Conservation (phyloP, 805 yeast genomes). For the Ascoidea rubescens region DNA sequence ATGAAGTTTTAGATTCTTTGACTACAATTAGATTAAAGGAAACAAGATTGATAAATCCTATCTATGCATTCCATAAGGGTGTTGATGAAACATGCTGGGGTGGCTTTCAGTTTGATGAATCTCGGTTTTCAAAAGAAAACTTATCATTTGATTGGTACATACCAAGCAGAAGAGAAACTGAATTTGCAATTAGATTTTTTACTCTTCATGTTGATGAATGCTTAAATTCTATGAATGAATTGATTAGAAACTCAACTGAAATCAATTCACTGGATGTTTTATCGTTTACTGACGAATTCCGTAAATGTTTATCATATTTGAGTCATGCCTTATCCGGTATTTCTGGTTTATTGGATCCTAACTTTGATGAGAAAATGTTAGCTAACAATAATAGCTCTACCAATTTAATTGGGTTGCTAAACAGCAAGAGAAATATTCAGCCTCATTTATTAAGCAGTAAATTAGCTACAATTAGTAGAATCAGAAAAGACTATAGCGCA, state of each 20-base stretch:
- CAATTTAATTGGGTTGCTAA: neutral
- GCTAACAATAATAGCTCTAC: conserved; percentile 8
- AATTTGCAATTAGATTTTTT: conserved; percentile 47
- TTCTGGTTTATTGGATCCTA: conserved; percentile 62
- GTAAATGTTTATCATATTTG: conserved; percentile 40
- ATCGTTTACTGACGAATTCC: conserved; percentile 35
- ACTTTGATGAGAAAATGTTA: conserved; percentile 29
- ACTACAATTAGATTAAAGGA: conserved; percentile 49
- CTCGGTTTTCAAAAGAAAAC: conserved; percentile 33
- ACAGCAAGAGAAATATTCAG: neutral
- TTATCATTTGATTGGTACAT: conserved; percentile 61
- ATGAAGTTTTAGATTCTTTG: conserved; percentile 49
- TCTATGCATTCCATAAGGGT: conserved; percentile 18
- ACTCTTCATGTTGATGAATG: conserved; percentile 30
- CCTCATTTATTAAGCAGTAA: neutral
- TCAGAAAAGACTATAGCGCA: neutral
- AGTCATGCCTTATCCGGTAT: conserved; percentile 56
- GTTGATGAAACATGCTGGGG: conserved; percentile 57
- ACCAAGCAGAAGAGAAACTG: conserved; percentile 44
- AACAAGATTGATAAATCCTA: conserved; percentile 24
- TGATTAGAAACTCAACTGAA: conserved; percentile 13
- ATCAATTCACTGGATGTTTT: conserved; percentile 13
- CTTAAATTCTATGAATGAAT: conserved; percentile 25
- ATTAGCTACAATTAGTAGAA: neutral
- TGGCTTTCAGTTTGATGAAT: conserved; percentile 43